Evolutionary conservation across 352 stramenopile species (phyloP).

Genomic region (Pythium periplocum): DNA sequence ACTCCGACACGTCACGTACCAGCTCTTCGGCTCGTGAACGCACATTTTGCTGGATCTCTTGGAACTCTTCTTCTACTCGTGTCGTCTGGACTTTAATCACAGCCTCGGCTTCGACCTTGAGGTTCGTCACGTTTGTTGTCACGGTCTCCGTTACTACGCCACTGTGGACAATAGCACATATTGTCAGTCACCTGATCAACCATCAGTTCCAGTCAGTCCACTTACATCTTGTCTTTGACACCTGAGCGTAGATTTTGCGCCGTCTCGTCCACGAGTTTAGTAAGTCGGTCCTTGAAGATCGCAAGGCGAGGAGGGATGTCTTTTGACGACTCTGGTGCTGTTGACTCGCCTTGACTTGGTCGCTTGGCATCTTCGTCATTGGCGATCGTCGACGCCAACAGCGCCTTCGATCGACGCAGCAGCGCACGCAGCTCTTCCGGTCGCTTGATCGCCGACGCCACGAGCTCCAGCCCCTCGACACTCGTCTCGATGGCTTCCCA

Average conservation of each 20-base stretch:
- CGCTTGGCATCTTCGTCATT: not conserved
- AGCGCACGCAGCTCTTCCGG: constrained; percentile 52
- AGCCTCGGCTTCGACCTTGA: constrained; percentile 49
- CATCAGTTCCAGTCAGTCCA: not conserved
- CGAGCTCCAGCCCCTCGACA: constrained; percentile 38
- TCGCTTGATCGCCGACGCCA: constrained; percentile 43
- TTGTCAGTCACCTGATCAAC: not conserved
- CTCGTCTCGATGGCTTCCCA: constrained; percentile 55
- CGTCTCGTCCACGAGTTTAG: not conserved
- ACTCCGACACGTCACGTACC: constrained; percentile 3
- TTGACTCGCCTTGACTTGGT: not conserved
- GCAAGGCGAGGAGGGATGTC: not conserved
- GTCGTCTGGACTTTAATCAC: constrained; percentile 21
- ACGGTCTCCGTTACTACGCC: constrained; percentile 43
- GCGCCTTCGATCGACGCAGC: constrained; percentile 39
- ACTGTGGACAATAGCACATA: constrained; percentile 1
- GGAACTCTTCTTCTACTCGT: constrained; percentile 43
- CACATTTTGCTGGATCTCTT: constrained; percentile 31
- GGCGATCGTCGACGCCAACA: constrained; percentile 20
- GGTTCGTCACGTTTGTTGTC: constrained; percentile 39
- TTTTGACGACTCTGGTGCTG: not conserved
- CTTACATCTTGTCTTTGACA: not conserved
- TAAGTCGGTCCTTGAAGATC: not conserved
- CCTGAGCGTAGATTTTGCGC: not conserved
- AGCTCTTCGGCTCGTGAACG: constrained; percentile 14